Conservation (phyloP, 176 grass and related monocot genomes). For the Phragmites australis region DNA sequence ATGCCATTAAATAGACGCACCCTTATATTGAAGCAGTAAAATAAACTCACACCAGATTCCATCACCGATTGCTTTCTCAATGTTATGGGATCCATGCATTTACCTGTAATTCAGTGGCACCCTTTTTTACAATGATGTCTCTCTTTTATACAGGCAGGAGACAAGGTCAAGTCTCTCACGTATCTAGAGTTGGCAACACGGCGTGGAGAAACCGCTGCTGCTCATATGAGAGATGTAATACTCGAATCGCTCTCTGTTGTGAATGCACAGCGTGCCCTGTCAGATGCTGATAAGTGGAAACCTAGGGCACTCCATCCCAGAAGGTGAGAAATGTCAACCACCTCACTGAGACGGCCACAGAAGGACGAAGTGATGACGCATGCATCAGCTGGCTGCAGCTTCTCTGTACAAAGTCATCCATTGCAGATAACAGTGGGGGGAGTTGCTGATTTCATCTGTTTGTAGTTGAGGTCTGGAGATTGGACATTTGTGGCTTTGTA, state of each 20-base stretch:
- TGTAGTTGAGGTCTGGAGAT: background rate
- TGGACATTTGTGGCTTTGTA: constrained; percentile 16
- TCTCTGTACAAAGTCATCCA: constrained; percentile 5
- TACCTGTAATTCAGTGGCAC: background rate
- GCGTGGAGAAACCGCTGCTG: constrained; percentile 55
- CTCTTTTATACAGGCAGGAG: constrained; percentile 47
- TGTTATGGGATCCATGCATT: constrained; percentile 13
- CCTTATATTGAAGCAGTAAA: background rate
- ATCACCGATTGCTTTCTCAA: background rate
- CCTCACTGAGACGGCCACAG: background rate
- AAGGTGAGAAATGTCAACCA: constrained; percentile 36
- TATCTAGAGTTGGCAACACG: constrained; percentile 70
- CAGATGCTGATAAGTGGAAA: constrained; percentile 56
- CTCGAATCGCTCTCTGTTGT: constrained; percentile 39
- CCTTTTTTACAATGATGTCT: constrained; percentile 8
- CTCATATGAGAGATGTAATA: constrained; percentile 59
- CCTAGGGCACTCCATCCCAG: constrained; percentile 42
- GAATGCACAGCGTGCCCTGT: constrained; percentile 33
- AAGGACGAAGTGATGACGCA: background rate
- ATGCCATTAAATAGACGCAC: background rate
- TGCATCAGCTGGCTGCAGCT: background rate
- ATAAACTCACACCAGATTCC: background rate
- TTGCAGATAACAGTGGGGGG: background rate
- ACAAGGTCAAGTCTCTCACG: constrained; percentile 56
- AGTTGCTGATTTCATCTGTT: background rate